Percentiles rank a stretch among this genome's conserved stretches.
Conservation (phyloP, 371 early-diverging fungal species). For the Funneliformis caledonium region DNA sequence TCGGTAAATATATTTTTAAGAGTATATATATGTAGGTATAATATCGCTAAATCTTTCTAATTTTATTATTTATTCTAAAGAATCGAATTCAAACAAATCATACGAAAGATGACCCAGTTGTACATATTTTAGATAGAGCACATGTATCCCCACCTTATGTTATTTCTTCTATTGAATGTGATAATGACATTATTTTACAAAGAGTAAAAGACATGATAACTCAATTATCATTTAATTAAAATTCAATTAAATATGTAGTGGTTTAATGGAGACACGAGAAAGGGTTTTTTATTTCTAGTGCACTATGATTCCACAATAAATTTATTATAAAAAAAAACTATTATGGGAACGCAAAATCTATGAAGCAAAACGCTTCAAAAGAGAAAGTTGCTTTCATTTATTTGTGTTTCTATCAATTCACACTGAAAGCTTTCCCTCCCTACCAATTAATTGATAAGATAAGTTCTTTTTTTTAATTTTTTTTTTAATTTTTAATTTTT, state of each 20-base stretch:
- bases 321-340: neutral
- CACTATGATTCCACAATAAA: neutral
- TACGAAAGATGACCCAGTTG: slow-evolving; percentile 49
- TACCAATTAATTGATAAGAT: too few relatives aligned
- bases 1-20: slow-evolving; percentile 38
- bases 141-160: slow-evolving; percentile 62
- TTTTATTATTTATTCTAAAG: slow-evolving; percentile 42
- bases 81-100: slow-evolving; percentile 56
- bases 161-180: slow-evolving; percentile 55
- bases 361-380: neutral
- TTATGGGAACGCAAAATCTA: neutral
- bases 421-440: neutral
- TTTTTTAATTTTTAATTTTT: too few relatives aligned
- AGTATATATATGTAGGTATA: neutral
- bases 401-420: neutral
- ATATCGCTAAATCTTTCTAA: neutral
- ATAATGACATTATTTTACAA: slow-evolving; percentile 55
- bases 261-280: neutral
- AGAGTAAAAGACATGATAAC: slow-evolving; percentile 61
- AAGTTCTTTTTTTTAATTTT: too few relatives aligned
- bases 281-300: neutral
- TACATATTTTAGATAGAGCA: slow-evolving; percentile 61
- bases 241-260: neutral
- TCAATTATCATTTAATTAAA: slow-evolving; percentile 25
- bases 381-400: neutral